phyloP scores from a whole-genome alignment of 257 asterid genomes.

The Cynanchum wilfordii region DNA sequence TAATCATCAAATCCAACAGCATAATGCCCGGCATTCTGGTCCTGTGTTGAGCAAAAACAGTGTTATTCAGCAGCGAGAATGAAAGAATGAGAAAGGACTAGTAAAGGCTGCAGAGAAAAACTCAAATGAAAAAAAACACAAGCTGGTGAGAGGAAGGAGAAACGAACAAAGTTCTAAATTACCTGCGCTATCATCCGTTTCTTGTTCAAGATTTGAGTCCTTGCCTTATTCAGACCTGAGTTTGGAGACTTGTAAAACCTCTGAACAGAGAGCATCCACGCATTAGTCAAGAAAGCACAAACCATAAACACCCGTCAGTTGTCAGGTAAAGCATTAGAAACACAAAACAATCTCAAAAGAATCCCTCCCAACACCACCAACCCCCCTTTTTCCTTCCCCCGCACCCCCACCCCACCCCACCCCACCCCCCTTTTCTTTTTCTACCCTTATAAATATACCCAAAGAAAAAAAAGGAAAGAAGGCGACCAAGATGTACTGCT shows the following conservation, averaged over 20 bases:
- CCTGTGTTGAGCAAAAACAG: constrained; percentile 35
- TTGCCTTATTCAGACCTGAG: constrained; percentile 71
- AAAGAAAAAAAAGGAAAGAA: no score
- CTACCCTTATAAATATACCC: no score
- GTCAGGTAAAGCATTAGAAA: neutral
- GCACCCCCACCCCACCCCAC: no score
- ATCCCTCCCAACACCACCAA: neutral
- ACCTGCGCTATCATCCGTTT: constrained; percentile 76
- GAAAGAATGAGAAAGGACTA: neutral
- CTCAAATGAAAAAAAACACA: neutral
- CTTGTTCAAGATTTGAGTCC: constrained; percentile 76
- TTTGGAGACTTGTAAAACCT: constrained; percentile 75
- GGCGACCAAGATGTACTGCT: neutral
- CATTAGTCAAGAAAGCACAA: constrained; percentile 5
- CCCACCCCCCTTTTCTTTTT: no score
- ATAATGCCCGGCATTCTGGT: constrained; percentile 57
- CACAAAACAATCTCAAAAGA: neutral
- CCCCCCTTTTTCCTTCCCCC: no score
- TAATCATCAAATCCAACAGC: constrained; percentile 35
- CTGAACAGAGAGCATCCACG: constrained; percentile 27
- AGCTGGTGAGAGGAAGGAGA: constrained; percentile 3
- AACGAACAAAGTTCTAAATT: neutral
- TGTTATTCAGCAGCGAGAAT: no score
- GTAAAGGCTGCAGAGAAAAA: neutral
- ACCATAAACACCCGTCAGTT: neutral